phyloP scores from a whole-genome alignment of 1,284 basidiomycete species.

The Irpex sp. region DNA sequence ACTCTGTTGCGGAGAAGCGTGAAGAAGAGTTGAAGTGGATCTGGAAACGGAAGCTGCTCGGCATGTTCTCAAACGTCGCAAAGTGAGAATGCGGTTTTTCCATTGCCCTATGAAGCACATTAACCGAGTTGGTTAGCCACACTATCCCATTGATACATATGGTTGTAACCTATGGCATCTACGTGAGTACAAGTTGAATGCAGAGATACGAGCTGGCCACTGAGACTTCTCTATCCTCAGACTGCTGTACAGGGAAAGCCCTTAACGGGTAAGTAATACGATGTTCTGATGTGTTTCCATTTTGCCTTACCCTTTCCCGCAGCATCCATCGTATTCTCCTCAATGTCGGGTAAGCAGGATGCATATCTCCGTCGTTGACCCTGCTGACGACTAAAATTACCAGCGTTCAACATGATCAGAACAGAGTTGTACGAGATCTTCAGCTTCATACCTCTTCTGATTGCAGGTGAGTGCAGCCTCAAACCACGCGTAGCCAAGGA shows the following conservation, averaged over 20 bases:
- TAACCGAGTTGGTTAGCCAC: too few species aligned
- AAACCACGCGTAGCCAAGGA: neutral
- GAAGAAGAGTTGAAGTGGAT: slow-evolving; percentile 50
- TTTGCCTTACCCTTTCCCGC: neutral
- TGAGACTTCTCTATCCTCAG: too few species aligned
- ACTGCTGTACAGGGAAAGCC: too few species aligned
- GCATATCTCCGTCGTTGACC: neutral
- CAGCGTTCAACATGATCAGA: slow-evolving; percentile 33
- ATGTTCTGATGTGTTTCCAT: too few species aligned
- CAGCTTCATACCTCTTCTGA: slow-evolving; percentile 28
- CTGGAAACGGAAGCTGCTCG: slow-evolving; percentile 37
- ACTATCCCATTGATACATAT: too few species aligned
- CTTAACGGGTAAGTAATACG: too few species aligned
- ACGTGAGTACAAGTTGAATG: too few species aligned
- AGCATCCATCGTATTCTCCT: slow-evolving; percentile 40
- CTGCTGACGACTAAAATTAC: neutral
- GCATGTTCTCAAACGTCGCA: slow-evolving; percentile 30
- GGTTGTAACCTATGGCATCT: too few species aligned
- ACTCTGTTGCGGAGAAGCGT: slow-evolving; percentile 42
- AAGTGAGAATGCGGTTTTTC: slow-evolving; percentile 24
- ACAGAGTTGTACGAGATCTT: slow-evolving; percentile 30
- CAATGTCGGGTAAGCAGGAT: slow-evolving; percentile 31
- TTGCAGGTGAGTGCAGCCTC: slow-evolving; percentile 25
- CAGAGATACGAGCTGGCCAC: too few species aligned
- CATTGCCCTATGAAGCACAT: too few species aligned